Conservation (phyloP, 2,329 filamentous ascomycete genomes). For the Cladosporium sp. region DNA sequence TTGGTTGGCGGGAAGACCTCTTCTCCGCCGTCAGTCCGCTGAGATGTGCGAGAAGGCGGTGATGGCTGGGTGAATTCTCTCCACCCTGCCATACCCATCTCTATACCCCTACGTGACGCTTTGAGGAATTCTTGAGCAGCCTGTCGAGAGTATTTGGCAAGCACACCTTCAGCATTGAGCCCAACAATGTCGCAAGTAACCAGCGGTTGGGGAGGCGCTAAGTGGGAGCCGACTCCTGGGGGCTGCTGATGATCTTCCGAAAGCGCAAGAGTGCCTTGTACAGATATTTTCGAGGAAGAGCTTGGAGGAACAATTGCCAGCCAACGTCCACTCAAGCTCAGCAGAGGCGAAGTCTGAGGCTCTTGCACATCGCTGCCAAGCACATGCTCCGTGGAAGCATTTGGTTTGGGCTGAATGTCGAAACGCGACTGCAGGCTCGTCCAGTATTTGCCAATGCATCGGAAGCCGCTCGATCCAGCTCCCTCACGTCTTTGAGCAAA, state of each 20-base stretch:
- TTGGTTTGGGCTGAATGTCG: conserved; percentile 12
- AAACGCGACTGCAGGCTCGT: conserved; percentile 58
- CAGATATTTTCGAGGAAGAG: conserved; percentile 65
- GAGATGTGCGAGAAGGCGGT: conserved; percentile 34
- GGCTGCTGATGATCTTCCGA: conserved; percentile 48
- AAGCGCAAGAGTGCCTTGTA: conserved; percentile 62
- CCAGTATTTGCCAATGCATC: conserved; percentile 87
- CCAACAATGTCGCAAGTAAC: conserved; percentile 66
- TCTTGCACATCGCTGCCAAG: conserved; percentile 14
- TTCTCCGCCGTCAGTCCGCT: conserved; percentile 2
- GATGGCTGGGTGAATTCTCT: conserved; percentile 70
- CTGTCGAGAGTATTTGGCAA: conserved; percentile 52
- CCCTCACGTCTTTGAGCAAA: conserved; percentile 38
- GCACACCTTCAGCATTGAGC: conserved; percentile 58
- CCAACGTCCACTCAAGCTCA: conserved; percentile 69
- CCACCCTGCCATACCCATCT: conserved; percentile 72
- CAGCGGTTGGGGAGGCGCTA: conserved; percentile 65
- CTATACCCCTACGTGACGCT: conserved; percentile 52
- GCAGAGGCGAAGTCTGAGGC: conserved; percentile 50
- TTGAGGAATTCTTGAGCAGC: conserved; percentile 76
- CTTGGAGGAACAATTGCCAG: conserved; percentile 71
- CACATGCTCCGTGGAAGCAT: conserved; percentile 30
- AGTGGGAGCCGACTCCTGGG: conserved; percentile 55
- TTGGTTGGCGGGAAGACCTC: conserved; percentile 68
- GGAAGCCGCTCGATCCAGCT: conserved; percentile 38